Evolutionary conservation across 164 flowering plant species (phyloP).

Genomic region (Magnolia changhungtana): DNA sequence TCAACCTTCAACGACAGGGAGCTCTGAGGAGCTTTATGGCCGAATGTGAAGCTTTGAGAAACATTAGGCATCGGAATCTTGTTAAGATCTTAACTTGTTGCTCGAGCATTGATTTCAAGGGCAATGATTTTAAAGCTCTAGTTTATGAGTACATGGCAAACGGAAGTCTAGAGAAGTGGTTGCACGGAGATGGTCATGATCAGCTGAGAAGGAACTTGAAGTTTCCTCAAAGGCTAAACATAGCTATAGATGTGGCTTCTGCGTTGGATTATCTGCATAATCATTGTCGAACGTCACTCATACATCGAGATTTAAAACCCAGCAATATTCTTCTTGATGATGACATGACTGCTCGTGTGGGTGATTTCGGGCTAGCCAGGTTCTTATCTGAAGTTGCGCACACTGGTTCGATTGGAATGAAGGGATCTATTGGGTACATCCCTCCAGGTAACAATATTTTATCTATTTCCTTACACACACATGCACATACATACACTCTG

Average conservation of each 20-base stretch:
- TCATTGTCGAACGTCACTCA: background rate
- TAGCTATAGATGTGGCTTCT: background rate
- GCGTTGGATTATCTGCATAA: background rate
- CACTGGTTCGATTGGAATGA: background rate
- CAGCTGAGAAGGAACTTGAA: background rate
- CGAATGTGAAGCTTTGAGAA: background rate
- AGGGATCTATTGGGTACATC: constrained; percentile 1
- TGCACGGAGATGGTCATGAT: background rate
- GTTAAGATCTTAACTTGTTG: constrained; percentile 7
- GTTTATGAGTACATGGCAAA: background rate
- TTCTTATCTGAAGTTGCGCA: background rate
- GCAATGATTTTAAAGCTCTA: constrained; percentile 1
- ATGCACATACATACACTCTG: no score
- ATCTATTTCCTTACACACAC: no score
- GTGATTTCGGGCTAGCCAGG: constrained; percentile 1
- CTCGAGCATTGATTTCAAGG: background rate
- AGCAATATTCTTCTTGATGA: constrained; percentile 1
- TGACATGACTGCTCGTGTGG: background rate
- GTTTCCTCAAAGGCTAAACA: background rate
- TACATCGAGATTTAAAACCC: background rate
- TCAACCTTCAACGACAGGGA: background rate
- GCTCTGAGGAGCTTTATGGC: constrained; percentile 5
- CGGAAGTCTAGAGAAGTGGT: constrained; percentile 1
- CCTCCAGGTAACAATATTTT: background rate
- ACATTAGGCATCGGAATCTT: background rate